Conservation (phyloP, 2,329 filamentous ascomycete genomes). For the Paecilomyces fulvus region DNA sequence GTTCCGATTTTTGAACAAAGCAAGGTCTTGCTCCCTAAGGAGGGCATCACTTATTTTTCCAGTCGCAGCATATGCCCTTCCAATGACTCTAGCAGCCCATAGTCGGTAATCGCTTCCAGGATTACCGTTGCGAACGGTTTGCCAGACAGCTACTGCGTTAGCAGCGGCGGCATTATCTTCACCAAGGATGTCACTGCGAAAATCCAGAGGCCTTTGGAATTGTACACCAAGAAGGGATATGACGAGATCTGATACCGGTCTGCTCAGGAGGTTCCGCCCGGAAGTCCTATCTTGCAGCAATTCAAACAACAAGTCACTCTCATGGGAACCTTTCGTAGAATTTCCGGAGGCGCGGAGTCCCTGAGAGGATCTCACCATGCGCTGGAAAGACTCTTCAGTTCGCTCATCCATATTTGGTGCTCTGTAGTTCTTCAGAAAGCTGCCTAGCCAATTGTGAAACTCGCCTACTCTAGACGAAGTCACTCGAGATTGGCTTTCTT, state of each 20-base stretch:
- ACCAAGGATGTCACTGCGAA: constrained; percentile 59
- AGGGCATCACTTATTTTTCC: constrained; percentile 50
- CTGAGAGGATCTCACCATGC: constrained; percentile 61
- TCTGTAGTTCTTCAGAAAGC: constrained; percentile 57
- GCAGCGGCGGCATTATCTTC: constrained; percentile 55
- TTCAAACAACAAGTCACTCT: constrained; percentile 70
- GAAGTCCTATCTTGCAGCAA: constrained; percentile 66
- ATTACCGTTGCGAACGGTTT: constrained; percentile 58
- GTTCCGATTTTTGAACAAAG: constrained; percentile 12
- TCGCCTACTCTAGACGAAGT: constrained; percentile 66
- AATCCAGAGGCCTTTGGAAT: constrained; percentile 55
- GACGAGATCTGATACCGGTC: constrained; percentile 46
- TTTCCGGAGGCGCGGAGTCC: constrained; percentile 61
- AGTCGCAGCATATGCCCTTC: constrained; percentile 70
- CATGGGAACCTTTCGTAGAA: constrained; percentile 59
- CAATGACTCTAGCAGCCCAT: constrained; percentile 80
- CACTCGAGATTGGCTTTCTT: constrained; percentile 70
- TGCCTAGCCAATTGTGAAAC: constrained; percentile 72
- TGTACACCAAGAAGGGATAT: constrained; percentile 56
- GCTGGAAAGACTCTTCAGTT: constrained; percentile 52
- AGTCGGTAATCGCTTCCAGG: constrained; percentile 62
- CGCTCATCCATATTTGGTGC: constrained; percentile 42
- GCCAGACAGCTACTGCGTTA: constrained; percentile 63
- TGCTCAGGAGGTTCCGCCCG: constrained; percentile 59
- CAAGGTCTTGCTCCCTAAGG: constrained; percentile 33